Evolutionary conservation across 176 grass and related monocot genomes (phyloP).

Genomic region (Pharus latifolius): DNA sequence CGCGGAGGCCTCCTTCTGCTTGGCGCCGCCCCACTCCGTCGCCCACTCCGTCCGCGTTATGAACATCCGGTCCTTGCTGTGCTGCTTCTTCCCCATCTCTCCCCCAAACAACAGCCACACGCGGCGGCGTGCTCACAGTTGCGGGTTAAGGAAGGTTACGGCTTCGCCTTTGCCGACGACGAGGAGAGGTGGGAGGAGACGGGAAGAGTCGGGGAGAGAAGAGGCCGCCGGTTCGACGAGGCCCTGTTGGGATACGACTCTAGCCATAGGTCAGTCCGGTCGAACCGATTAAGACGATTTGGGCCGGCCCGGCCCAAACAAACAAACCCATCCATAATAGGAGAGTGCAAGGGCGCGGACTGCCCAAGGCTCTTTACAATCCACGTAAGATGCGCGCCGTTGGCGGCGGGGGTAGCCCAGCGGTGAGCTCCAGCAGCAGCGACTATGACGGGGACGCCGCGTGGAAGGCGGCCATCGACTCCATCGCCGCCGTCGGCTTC

Average conservation of each 20-base stretch:
- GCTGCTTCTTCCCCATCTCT: slow-evolving; percentile 99
- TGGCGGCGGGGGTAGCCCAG: slow-evolving; percentile 16
- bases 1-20: slow-evolving; percentile 49
- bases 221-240: slow-evolving; percentile 6
- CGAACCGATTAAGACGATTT: background rate
- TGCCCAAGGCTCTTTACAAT: too few species aligned
- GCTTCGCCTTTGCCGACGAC: slow-evolving; percentile 26
- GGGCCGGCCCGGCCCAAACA: background rate
- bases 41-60: slow-evolving; percentile 94
- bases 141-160: too few species aligned
- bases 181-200: background rate
- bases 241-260: slow-evolving; percentile 4
- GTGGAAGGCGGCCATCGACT: slow-evolving; percentile 78
- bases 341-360: too few species aligned
- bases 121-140: too few species aligned
- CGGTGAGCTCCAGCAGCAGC: slow-evolving; percentile 49
- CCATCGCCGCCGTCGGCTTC: slow-evolving; percentile 40
- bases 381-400: slow-evolving; percentile 21
- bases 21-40: slow-evolving; percentile 96
- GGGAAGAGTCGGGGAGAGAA: background rate
- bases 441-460: slow-evolving; percentile 75
- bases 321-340: too few species aligned
- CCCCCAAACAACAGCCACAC: too few species aligned
- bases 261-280: slow-evolving; percentile 7
- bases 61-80: slow-evolving; percentile 99